Evolutionary conservation across 2,329 filamentous ascomycete genomes (phyloP).

Genomic region (Colletotrichum agaves): DNA sequence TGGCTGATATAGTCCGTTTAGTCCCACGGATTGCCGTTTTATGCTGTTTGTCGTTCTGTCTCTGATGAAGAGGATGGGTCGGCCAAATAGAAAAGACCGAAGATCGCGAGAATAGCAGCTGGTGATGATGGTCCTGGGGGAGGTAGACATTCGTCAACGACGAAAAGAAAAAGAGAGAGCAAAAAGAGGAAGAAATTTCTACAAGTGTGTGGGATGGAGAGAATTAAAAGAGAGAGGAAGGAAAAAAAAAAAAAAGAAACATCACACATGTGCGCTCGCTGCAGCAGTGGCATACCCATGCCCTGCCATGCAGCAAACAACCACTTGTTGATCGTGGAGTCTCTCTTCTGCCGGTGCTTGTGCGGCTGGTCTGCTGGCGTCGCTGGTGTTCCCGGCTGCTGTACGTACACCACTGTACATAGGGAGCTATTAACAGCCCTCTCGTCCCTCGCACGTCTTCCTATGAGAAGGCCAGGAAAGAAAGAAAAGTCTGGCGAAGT

Average conservation of each 20-base stretch:
- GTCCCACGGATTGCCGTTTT: constrained; percentile 21
- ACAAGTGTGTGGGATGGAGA: constrained; percentile 28
- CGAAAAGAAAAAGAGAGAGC: constrained; percentile 18
- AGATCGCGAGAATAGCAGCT: not conserved
- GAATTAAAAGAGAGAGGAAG: constrained; percentile 30
- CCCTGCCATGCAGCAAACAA: constrained; percentile 32
- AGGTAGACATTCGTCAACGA: constrained; percentile 31
- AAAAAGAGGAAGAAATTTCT: not conserved
- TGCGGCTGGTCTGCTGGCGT: constrained; percentile 18
- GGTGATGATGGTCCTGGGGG: constrained; percentile 11
- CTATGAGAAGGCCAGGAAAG: constrained; percentile 27
- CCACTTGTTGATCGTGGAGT: constrained; percentile 6
- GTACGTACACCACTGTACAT: constrained; percentile 9
- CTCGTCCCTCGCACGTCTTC: constrained; percentile 12
- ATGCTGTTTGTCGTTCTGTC: constrained; percentile 13
- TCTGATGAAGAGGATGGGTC: not conserved
- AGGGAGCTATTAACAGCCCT: not conserved
- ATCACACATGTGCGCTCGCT: constrained; percentile 35
- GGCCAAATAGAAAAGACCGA: not conserved
- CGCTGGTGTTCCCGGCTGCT: not conserved
- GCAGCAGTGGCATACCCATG: constrained; percentile 32
- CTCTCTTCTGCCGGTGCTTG: constrained; percentile 2
- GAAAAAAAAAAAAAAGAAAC: constrained; percentile 24
- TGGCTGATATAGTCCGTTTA: constrained; percentile 21
- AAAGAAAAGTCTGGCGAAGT: not conserved